phyloP scores from a whole-genome alignment of 768 basidiomycete species.

The Lactifluus hygrophoroides region DNA sequence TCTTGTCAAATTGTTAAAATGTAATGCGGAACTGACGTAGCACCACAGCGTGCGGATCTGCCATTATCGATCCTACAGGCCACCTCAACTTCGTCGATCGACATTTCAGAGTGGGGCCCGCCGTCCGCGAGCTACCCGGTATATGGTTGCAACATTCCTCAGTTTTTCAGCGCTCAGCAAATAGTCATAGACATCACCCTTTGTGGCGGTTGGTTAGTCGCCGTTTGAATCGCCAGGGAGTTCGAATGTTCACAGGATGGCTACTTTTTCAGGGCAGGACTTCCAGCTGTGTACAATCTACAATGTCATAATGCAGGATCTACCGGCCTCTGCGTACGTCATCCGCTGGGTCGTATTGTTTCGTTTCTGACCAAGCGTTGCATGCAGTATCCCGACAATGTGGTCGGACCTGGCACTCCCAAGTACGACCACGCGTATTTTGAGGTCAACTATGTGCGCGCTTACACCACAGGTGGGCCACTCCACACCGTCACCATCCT shows the following conservation, averaged over 20 bases:
- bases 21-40: neutral
- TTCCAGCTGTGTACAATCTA: constrained; percentile 34
- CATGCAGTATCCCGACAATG: constrained; percentile 43
- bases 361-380: neutral
- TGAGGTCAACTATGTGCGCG: constrained; percentile 57
- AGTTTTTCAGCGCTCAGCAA: constrained; percentile 41
- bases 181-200: constrained; percentile 51
- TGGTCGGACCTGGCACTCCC: constrained; percentile 46
- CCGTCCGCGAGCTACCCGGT: constrained; percentile 39
- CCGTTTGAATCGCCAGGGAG: neutral
- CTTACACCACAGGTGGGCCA: constrained; percentile 37
- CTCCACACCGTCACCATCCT: constrained; percentile 16
- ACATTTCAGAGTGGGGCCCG: constrained; percentile 36
- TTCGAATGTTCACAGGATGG: neutral
- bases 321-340: constrained; percentile 38
- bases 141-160: constrained; percentile 35
- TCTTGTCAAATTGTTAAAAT: neutral
- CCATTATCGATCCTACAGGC: constrained; percentile 30
- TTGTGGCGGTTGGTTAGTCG: constrained; percentile 42
- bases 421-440: constrained; percentile 55
- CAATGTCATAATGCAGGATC: constrained; percentile 34
- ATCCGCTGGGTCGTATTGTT: neutral
- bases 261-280: constrained; percentile 39
- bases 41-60: constrained; percentile 30
- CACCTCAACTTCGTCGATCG: constrained; percentile 28